Base-by-base conservation (phyloP, 129 eudicot species). In the Centrapalus pauciflorus region DNA sequence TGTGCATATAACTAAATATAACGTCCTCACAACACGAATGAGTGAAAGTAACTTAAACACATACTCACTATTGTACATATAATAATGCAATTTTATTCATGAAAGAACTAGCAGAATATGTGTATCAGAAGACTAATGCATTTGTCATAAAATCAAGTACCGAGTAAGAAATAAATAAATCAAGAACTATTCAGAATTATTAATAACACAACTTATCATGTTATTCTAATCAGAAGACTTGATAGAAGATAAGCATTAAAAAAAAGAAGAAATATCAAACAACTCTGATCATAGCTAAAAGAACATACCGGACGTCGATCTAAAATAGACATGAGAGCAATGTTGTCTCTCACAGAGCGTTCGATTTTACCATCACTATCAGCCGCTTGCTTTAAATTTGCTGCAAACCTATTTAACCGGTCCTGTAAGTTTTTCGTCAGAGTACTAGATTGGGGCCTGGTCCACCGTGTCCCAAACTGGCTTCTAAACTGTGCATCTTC, bases 381-480 rank as follows among this genome's bases (percentile, higher is more conserved):
- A 61, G 90, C 95, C 77, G 99, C 99, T 76, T 89, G 97, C 79
- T 94, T 94, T 64, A 94, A 54, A 82, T 94, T 89, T 59, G 75
- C 95, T n/a, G 99, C 95, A 84, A 94, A 89, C 72, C 94, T 84
- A 64, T 94, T 94, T 56, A 94, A 78, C 69, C 99, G 89, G 63
- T 94, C 99, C 76, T 76, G 96, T 66, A 89, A 78, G 72, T 86
- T 89, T 71, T 94, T 94, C 12, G 95, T 94, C 34, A 94, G 79
- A 34, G 99, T 94, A 79, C 81, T 83, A 23, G 97, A 94, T 55
- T 89, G 99, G 35, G 95, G 95, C 72, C 99, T 84, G 27, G 99
- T 94, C 99, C 99, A 94, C 58, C 99, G 88, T 20, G 86, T 82
- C 60, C 99, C 99, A 75, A 89, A 93, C 60, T 93, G 99, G 50